Conservation (phyloP, 225 moss, liverwort and hornwort species). For the Neckera pumila region DNA sequence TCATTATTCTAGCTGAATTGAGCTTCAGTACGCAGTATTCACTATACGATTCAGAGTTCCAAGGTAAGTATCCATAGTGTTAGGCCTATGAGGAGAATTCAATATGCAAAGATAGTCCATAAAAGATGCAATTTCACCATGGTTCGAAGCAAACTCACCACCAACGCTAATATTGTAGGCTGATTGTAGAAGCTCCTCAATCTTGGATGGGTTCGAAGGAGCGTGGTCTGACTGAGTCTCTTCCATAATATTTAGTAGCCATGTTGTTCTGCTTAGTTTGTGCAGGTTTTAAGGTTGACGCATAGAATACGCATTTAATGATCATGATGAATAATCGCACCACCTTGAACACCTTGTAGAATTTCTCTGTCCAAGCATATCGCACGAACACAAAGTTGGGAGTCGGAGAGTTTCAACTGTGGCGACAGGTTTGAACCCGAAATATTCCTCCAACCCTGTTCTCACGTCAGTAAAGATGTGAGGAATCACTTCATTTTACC, state of each 20-base stretch:
- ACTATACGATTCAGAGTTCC: neutral
- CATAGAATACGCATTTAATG: neutral
- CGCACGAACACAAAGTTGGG: neutral
- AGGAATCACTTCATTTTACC: neutral
- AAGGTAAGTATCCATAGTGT: neutral
- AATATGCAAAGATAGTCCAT: neutral
- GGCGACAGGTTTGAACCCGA: constrained; percentile 1
- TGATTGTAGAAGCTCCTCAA: neutral
- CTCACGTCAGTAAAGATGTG: neutral
- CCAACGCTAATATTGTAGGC: neutral
- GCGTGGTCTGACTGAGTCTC: neutral
- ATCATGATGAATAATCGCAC: neutral
- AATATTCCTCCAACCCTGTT: neutral
- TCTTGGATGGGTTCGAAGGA: neutral
- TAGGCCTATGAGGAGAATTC: neutral
- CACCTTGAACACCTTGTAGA: neutral
- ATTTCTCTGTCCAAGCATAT: neutral
- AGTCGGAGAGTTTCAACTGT: neutral
- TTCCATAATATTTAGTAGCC: neutral
- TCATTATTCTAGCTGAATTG: neutral
- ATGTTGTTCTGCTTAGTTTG: neutral
- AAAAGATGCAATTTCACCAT: neutral
- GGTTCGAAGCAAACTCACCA: neutral
- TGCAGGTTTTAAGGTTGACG: neutral
- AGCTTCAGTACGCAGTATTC: neutral